Base-by-base conservation (phyloP, 345 rosid species). In the Conringia planisiliqua region DNA sequence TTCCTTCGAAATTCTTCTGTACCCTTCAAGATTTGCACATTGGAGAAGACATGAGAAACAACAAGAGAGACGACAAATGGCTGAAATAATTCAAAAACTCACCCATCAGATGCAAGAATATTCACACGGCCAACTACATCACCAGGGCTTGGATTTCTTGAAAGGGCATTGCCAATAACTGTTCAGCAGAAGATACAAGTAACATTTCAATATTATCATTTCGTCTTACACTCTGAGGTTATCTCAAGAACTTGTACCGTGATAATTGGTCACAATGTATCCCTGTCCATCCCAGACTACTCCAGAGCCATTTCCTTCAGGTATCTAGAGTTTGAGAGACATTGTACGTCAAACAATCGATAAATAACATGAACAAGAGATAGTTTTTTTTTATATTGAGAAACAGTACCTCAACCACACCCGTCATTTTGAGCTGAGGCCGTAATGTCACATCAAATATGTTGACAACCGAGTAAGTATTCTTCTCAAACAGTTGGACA, bases 241-340 rank as follows among this genome's bases (percentile, higher is more conserved):
- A 32, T 32, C 27, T 48, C 18, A 3, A 18, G 29, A 24, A 47
- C 26, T 14, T 40, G 20, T 24, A 46, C 98, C 98, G 47, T 94
- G 98, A 83, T 88, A 94, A 78, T 94, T 94, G 39, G 98, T 94
- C 47, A 94, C 95, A 61, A 94, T 85, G 74, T 94, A 97, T 66
- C 98, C 98, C 52, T 83, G 73, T 69, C 60, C 85, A 81, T 90
- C 89, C 98, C 98, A 94, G 48, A 94, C 96, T 16, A 91, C 97
- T 32, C 98, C 98, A n/a, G 97, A 94, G 50, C 98, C 98, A 78
- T 94, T 94, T 81, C 98, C 98, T 86, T 94, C 98, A 2, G 96
- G 98, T 81, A 94, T 81, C 98, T 94, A 83, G 26, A 8, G 27
- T 70, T 39, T 22, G 63, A 46, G 24, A 48, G 17, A 0, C 29